Base-by-base conservation (phyloP, 371 early-diverging fungal genomes). In the Rhizopus delemar region DNA sequence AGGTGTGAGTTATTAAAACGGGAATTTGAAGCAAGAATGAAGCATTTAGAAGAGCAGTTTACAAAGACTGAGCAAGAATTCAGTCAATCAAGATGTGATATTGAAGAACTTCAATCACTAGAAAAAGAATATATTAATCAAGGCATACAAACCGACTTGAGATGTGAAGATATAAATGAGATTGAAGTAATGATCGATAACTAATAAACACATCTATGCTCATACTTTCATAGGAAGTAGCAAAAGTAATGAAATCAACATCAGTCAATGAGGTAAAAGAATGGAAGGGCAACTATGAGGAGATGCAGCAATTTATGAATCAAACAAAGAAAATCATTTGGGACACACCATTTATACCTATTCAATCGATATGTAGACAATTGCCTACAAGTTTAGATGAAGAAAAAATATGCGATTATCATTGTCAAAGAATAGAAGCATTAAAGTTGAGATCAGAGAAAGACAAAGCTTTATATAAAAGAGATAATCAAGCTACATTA, bases 331-430 rank as follows among this genome's bases (percentile, higher is more conserved):
- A 55, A 0, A 46, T 64, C 32, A 35, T 64, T 31, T 64, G 65
- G 65, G 53, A 59, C 33, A 51, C 54, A 11, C 51, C 56, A 5
- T 59, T 59, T 59, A 45, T 59, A 36, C 39, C 59, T 7, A 29
- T 59, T 36, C 28, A 46, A 8, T 43, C 51, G 1, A 46, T 56
- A 16, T 64, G 65, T 32, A 55, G 59, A 64, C 56, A 64, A 33
- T n/a, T 59, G 46, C 55, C 59, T 5, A 51, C 59, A 16, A 31
- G 32, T 11, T n/a, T 41, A 22, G 28, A 50, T 36, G n/a, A 41
- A n/a, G 45, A 51, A 12, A 55, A 58, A 8, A 16, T 64, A 9
- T 64, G 65, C 28, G 59, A 64, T 12, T 50, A 46, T n/a, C 65
- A 64, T 28, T 55, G 35, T n/a, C 33, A 55, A 4, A 59, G 39